Conservation (phyloP, 768 basidiomycete species). For the Phanerochaete sordida region DNA sequence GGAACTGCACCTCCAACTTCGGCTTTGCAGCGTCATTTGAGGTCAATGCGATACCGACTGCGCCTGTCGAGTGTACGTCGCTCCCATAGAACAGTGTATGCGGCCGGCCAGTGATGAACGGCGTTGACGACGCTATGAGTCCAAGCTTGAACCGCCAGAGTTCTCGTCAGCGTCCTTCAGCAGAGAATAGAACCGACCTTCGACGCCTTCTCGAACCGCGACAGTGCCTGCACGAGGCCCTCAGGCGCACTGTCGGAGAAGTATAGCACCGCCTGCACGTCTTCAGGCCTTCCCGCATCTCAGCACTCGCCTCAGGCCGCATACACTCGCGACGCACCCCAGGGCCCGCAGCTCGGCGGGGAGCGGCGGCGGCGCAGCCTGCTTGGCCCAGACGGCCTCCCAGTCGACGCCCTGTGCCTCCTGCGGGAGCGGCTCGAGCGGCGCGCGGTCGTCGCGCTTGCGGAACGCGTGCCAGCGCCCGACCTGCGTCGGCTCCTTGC, state of each 20-base stretch:
- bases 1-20: slow-evolving; percentile 25
- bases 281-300: slow-evolving; percentile 15
- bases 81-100: slow-evolving; percentile 64
- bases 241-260: slow-evolving; percentile 57
- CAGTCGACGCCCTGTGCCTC: slow-evolving; percentile 35
- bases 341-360: slow-evolving; percentile 37
- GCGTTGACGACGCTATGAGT: slow-evolving; percentile 68
- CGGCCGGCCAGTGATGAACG: slow-evolving; percentile 73
- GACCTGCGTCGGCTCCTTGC: slow-evolving; percentile 56
- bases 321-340: slow-evolving; percentile 31
- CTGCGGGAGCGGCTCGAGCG: background rate
- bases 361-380: slow-evolving; percentile 20
- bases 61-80: slow-evolving; percentile 56
- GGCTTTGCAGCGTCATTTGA: slow-evolving; percentile 4
- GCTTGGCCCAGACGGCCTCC: slow-evolving; percentile 48
- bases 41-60: slow-evolving; percentile 51
- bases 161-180: background rate
- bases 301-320: background rate
- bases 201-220: slow-evolving; percentile 38
- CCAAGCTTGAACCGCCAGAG: slow-evolving; percentile 45
- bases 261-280: slow-evolving; percentile 40
- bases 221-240: slow-evolving; percentile 46
- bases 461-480: slow-evolving; percentile 69
- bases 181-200: slow-evolving; percentile 38
- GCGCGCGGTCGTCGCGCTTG: slow-evolving; percentile 28